phyloP scores from a whole-genome alignment of 352 stramenopile genomes.

The Globisporangium nagaii region DNA sequence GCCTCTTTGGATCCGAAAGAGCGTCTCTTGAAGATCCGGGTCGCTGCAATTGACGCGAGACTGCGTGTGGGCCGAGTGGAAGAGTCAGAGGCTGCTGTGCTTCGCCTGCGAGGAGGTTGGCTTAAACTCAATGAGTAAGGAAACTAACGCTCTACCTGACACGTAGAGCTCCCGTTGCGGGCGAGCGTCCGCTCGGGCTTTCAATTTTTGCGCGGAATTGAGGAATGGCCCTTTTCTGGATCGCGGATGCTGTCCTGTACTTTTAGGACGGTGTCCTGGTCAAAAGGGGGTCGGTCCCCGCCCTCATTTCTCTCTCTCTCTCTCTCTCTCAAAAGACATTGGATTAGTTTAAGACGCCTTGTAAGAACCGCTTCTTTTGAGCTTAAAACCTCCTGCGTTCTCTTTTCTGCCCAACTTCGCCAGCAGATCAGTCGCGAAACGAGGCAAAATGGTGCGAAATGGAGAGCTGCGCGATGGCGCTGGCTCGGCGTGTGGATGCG shows the following conservation, averaged over 20 bases:
- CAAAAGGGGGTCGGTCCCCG: slow-evolving; percentile 42
- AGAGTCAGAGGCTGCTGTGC: fast-evolving
- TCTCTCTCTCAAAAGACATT: too few relatives aligned
- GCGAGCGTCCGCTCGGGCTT: slow-evolving; percentile 40
- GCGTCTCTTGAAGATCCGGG: background rate
- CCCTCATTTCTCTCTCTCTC: slow-evolving; percentile 9
- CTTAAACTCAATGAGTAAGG: slow-evolving; percentile 93
- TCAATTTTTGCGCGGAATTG: slow-evolving; percentile 73
- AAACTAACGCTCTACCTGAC: slow-evolving; percentile 88
- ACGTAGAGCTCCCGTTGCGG: slow-evolving; percentile 59
- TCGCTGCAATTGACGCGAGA: background rate
- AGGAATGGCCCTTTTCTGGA: slow-evolving; percentile 58
- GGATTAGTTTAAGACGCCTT: too few relatives aligned
- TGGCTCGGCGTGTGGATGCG: background rate
- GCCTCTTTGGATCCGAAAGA: too few relatives aligned
- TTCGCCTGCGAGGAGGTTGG: slow-evolving; percentile 9
- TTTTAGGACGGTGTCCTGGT: slow-evolving; percentile 26
- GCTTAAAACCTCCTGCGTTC: background rate
- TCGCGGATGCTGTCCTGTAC: slow-evolving; percentile 21
- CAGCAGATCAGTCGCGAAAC: too few relatives aligned
- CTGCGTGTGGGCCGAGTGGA: background rate
- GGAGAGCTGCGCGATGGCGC: background rate
- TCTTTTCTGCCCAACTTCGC: background rate
- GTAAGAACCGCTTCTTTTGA: too few relatives aligned
- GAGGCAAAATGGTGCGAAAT: slow-evolving; percentile 1